Conservation (phyloP, 495 filamentous ascomycete genomes). For the Penicillium daleae region DNA sequence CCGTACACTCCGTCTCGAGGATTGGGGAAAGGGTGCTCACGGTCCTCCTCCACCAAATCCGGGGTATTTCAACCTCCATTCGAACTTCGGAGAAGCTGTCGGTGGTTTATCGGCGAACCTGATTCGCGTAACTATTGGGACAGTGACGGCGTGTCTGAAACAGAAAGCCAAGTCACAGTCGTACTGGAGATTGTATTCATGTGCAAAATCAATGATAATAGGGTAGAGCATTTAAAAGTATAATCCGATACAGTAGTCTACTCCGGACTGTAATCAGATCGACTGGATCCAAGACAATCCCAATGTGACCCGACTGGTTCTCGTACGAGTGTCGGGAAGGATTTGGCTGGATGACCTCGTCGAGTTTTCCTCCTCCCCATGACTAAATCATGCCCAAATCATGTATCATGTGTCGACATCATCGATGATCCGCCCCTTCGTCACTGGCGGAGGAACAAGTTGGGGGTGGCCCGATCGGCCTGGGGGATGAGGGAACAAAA, state of each 20-base stretch:
- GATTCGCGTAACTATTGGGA: slow-evolving; percentile 1
- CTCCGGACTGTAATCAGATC: background rate
- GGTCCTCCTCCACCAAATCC: slow-evolving; percentile 11
- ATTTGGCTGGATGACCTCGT: slow-evolving; percentile 24
- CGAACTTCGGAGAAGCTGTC: background rate
- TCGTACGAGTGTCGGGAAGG: slow-evolving; percentile 5
- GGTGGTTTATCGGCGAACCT: slow-evolving; percentile 16
- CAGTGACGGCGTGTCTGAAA: background rate
- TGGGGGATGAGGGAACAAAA: no score
- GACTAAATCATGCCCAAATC: slow-evolving; percentile 30
- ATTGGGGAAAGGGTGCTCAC: slow-evolving; percentile 1
- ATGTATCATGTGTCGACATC: slow-evolving; percentile 34
- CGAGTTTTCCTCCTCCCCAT: slow-evolving; percentile 16
- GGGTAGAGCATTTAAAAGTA: no score
- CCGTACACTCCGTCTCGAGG: background rate
- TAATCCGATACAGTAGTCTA: no score
- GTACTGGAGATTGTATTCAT: no score
- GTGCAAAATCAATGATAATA: no score
- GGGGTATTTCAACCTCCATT: slow-evolving; percentile 12
- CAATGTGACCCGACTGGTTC: slow-evolving; percentile 23
- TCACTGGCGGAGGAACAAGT: slow-evolving; percentile 16
- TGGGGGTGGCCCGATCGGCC: background rate
- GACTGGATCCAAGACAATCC: background rate
- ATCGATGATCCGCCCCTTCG: slow-evolving; percentile 33
- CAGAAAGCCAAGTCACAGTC: background rate